phyloP scores from a whole-genome alignment of 352 stramenopile genomes.

The Peronospora belbahrii region DNA sequence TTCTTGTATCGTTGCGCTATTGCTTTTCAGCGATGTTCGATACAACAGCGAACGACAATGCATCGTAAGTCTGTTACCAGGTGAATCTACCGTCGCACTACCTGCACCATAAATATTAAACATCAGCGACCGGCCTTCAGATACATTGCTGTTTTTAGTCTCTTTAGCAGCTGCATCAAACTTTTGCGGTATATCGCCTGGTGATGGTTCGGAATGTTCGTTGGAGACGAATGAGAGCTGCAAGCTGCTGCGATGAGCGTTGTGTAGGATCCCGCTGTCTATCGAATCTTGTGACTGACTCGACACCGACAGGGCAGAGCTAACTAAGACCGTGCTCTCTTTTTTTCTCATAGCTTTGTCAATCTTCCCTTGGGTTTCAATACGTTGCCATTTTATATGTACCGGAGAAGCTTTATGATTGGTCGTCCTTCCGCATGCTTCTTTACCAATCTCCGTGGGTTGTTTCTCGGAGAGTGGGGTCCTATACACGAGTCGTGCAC shows the following conservation, averaged over 20 bases:
- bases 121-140: constrained; percentile 4
- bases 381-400: too few species aligned
- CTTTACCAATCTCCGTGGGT: neutral
- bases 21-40: neutral
- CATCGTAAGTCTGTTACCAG: constrained; percentile 1
- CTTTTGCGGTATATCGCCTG: constrained; percentile 8
- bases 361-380: too few species aligned
- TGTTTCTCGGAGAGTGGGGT: constrained; percentile 17
- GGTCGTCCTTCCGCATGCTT: constrained; percentile 2
- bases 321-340: too few species aligned
- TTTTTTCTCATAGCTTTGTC: too few species aligned
- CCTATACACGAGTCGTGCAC: constrained; percentile 3
- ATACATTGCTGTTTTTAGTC: constrained; percentile 10
- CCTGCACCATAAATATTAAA: constrained; percentile 16
- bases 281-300: constrained; percentile 30
- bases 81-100: neutral
- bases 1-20: neutral
- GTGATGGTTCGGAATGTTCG: constrained; percentile 23
- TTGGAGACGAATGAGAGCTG: constrained; percentile 18
- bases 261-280: constrained; percentile 6
- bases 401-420: neutral
- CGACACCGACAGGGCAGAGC: constrained; percentile 12
- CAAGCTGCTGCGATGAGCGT: constrained; percentile 3
- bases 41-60: constrained; percentile 4
- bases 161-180: constrained; percentile 16